phyloP scores from a whole-genome alignment of 495 filamentous ascomycete species.

The Xylaria intraflava region DNA sequence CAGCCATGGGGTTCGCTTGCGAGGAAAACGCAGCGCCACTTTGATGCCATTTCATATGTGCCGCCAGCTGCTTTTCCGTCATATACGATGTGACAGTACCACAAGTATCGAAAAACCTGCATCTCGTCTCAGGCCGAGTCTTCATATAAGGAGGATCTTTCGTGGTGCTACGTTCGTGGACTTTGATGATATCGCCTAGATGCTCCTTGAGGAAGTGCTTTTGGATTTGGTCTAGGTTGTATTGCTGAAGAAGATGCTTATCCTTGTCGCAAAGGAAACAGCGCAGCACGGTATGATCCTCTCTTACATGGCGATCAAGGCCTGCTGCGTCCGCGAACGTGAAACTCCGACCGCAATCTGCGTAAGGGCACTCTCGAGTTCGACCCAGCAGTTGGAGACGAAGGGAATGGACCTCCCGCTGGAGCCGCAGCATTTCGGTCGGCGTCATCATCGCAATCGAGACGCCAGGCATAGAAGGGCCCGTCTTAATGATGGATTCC shows the following conservation, averaged over 20 bases:
- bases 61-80: background rate
- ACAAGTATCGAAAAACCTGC: background rate
- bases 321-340: slow-evolving; percentile 14
- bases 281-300: slow-evolving; percentile 17
- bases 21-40: no score
- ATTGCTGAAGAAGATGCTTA: slow-evolving; percentile 14
- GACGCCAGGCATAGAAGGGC: slow-evolving; percentile 25
- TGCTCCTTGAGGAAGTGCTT: slow-evolving; percentile 29
- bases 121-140: slow-evolving; percentile 14
- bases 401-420: slow-evolving; percentile 26
- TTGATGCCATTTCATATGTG: background rate
- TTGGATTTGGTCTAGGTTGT: slow-evolving; percentile 16
- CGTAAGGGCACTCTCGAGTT: slow-evolving; percentile 29
- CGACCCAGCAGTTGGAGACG: slow-evolving; percentile 30
- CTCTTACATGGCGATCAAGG: slow-evolving; percentile 18
- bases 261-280: slow-evolving; percentile 23
- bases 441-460: slow-evolving; percentile 35
- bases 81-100: background rate
- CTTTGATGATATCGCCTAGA: slow-evolving; percentile 6
- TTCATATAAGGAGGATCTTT: background rate
- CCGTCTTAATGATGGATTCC: slow-evolving; percentile 28
- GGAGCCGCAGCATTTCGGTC: slow-evolving; percentile 29
- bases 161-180: slow-evolving; percentile 15
- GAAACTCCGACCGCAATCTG: slow-evolving; percentile 23
- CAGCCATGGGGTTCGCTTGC: no score